phyloP scores from a whole-genome alignment of 2,329 filamentous ascomycete species.

The Didymella pinodella region DNA sequence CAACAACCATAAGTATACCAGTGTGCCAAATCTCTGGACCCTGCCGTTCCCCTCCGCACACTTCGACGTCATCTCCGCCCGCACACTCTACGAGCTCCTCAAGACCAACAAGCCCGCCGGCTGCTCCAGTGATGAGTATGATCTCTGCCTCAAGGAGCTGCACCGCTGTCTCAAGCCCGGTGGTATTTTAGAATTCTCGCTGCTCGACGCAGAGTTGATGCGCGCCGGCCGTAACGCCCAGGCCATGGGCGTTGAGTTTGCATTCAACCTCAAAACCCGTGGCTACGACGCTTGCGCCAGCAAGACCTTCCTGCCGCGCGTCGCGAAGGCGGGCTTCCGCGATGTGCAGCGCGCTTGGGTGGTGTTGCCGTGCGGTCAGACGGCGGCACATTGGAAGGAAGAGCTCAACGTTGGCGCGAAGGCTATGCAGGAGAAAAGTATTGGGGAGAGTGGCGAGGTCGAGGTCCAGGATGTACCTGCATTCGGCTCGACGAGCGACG shows the following conservation, averaged over 20 bases:
- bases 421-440: constrained; percentile 46
- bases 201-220: constrained; percentile 90
- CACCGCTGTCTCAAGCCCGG: constrained; percentile 91
- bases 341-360: constrained; percentile 86
- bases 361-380: constrained; percentile 79
- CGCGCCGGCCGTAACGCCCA: constrained; percentile 81
- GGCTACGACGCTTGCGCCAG: constrained; percentile 89
- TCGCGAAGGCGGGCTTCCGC: constrained; percentile 79
- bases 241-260: constrained; percentile 89
- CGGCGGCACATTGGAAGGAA: constrained; percentile 50
- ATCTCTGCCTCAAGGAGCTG: constrained; percentile 83
- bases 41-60: constrained; percentile 85
- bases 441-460: constrained; percentile 47
- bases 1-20: constrained; percentile 83
- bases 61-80: constrained; percentile 91
- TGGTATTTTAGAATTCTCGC: constrained; percentile 87
- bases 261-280: constrained; percentile 84
- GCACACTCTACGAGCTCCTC: constrained; percentile 84
- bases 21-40: constrained; percentile 76
- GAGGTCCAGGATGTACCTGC: constrained; percentile 39
- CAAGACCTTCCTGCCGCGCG: constrained; percentile 77
- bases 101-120: constrained; percentile 67
- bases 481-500: constrained; percentile 65
- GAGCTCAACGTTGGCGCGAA: constrained; percentile 47
- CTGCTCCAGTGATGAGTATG: constrained; percentile 77